Evolutionary conservation across 1,284 basidiomycete species (phyloP), one percentile per base, ranked within the genome.

Genomic region (Heliocybe sulcata): DNA sequence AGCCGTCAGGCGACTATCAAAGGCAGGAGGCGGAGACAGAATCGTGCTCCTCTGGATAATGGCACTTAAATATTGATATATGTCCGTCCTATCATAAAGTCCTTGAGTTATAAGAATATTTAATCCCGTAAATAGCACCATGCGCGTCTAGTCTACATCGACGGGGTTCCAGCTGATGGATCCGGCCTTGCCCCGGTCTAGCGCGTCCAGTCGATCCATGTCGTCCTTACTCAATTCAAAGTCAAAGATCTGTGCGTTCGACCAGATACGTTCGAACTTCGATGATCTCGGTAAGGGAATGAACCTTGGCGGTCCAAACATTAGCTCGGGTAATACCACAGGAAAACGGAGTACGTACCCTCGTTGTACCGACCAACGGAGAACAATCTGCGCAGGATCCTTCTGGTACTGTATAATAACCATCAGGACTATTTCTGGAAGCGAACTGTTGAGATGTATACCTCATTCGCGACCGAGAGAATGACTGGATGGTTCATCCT

Each of bases 301-400:
- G 60, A 71, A 80, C 11, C 78, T 79, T 53, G 14, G 12, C 27
- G 26, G 29, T 16, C 9, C 2, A 20, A 47, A 22, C 3, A 1
- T 26, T 2, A 48, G 3, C 3, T 19, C 25, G 14, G n/a, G n/a
- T 1, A 10, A 14, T 11, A 19, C 4, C 23, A 33, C 48, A 52
- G 19, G 20, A 19, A 35, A n/a, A 56, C 1, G 12, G 54, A 60
- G 26, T 45, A 66, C 77, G 63, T 61, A 79, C 71, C 78, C 78
- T 51, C 77, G 79, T 63, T 88, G 86, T 38, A 90, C 65, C 12
- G 81, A 83, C 86, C 86, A 89, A 3, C 86, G 74, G 47, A 90
- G 70, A 53, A 89, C 71, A 19, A 90, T 71, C 60, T 87, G 87
- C 0, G 83, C 77, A 1, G 76, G 68, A 2, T 72, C 72, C 62